phyloP scores from a whole-genome alignment of 2,329 filamentous ascomycete genomes.

The Botrytis porri region DNA sequence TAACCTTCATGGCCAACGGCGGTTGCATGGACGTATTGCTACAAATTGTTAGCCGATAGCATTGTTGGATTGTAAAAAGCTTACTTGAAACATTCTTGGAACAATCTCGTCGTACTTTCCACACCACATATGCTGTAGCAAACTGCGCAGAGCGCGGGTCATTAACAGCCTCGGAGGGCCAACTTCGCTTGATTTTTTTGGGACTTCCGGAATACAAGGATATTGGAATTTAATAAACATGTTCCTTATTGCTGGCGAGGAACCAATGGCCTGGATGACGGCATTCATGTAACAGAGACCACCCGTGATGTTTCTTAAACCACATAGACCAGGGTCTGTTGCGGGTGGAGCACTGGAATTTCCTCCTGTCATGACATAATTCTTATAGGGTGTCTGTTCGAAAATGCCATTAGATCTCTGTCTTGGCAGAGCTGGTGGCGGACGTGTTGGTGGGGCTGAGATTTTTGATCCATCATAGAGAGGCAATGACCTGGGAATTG shows the following conservation, averaged over 20 bases:
- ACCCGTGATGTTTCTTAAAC: slow-evolving; percentile 74
- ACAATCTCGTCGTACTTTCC: slow-evolving; percentile 43
- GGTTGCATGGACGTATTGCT: slow-evolving; percentile 32
- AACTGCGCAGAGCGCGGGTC: slow-evolving; percentile 56
- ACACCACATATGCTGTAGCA: slow-evolving; percentile 46
- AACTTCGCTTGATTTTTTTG: slow-evolving; percentile 59
- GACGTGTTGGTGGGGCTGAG: slow-evolving; percentile 41
- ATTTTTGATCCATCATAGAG: slow-evolving; percentile 36
- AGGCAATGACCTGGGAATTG: slow-evolving; percentile 8
- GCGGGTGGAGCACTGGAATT: slow-evolving; percentile 32
- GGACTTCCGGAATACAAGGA: slow-evolving; percentile 61
- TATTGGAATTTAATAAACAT: slow-evolving; percentile 58
- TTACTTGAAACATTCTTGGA: slow-evolving; percentile 56
- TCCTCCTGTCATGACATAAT: slow-evolving; percentile 20
- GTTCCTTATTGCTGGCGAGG: slow-evolving; percentile 66
- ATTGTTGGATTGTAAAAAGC: background rate
- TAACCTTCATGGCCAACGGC: slow-evolving; percentile 14
- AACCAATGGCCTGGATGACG: slow-evolving; percentile 78
- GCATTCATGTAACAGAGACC: slow-evolving; percentile 87
- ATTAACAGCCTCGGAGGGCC: slow-evolving; percentile 56
- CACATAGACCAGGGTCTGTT: slow-evolving; percentile 52
- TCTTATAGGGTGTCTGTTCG: slow-evolving; percentile 46
- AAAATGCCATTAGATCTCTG: slow-evolving; percentile 79
- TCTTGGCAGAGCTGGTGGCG: slow-evolving; percentile 53
- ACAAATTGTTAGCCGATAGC: slow-evolving; percentile 13